Base-by-base conservation (phyloP, 306 rosid genomes). In the Cercis canadensis region DNA sequence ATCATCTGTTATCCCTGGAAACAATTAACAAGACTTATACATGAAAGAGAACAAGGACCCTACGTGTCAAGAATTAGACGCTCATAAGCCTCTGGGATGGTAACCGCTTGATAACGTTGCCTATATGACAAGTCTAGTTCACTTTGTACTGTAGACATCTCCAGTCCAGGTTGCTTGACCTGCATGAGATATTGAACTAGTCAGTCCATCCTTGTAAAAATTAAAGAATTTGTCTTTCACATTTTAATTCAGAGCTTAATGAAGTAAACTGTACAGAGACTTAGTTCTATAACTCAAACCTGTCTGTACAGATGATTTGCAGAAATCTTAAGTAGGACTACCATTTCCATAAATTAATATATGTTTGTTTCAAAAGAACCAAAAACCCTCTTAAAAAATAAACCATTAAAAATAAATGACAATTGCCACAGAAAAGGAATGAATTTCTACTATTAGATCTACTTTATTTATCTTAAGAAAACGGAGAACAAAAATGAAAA, bases 1-100 rank as follows among this genome's bases (percentile, higher is more conserved):
- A 18, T 44, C 46, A 11, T 70, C 49, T 34, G 63, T 69, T 11
- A 39, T 2, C 6, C 50, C 52, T 51, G 61, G 37, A 53, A 67
- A 17, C 24, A 54, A 62, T 5, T 44, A 51, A 65, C 51, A 50
- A 34, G 78, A 41, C 53, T 33, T 4, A 71, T 41, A 53, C 66
- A 67, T 36, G 51, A 17, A 49, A 62, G 31, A 51, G 40, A 49
- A 40, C 49, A 57, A 79, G 65, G 52, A 81, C 31, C 90, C 4
- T 94, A 91, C 99, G 97, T 91, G 78, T 94, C 99, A 4, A 94
- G 99, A 74, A 91, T 94, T 73, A 94, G 89, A 63, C 99, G 97
- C 76, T 94, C 99, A 17, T 94, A 94, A 52, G 99, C 97, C 87
- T 89, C 99, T 7, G 97, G 99, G 71, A 94, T 94, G 71, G 77